A percentile compares a stretch with the other conserved stretches of the same genome.
Conservation (phyloP, 2,329 filamentous ascomycete genomes). For the Aspergillus nomiae region DNA sequence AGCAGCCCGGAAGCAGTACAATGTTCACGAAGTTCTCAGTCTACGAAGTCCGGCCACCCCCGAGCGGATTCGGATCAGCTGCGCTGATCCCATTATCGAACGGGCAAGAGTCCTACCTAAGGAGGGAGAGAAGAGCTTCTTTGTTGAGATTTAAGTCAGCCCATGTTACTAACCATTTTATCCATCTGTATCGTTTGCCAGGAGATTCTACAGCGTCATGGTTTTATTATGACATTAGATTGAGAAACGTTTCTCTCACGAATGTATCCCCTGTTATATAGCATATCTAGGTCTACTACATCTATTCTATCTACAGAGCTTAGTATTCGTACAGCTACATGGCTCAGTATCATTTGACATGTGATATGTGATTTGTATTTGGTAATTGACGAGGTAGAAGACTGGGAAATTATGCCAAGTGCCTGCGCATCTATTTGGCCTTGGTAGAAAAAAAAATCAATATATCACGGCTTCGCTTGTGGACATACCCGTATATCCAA, state of each 20-base stretch:
- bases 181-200: constrained; percentile 1
- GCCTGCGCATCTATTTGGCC: neutral
- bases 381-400: neutral
- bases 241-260: neutral
- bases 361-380: neutral
- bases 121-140: constrained; percentile 56
- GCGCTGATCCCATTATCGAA: constrained; percentile 49
- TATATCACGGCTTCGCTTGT: neutral
- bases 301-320: neutral
- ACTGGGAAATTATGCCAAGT: neutral
- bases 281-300: no score
- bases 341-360: neutral
- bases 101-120: constrained; percentile 55
- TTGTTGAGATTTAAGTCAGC: constrained; percentile 41
- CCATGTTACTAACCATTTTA: neutral
- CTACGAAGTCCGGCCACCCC: constrained; percentile 55
- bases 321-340: neutral
- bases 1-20: constrained; percentile 53
- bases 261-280: neutral
- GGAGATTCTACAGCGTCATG: neutral
- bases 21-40: constrained; percentile 44
- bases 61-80: constrained; percentile 52
- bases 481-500: constrained; percentile 1
- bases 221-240: no score
- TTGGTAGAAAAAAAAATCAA: neutral